Percentiles rank a stretch among this genome's conserved stretches.
phyloP scores from a whole-genome alignment of 2,329 filamentous ascomycete genomes.

The Exophiala calicioides region DNA sequence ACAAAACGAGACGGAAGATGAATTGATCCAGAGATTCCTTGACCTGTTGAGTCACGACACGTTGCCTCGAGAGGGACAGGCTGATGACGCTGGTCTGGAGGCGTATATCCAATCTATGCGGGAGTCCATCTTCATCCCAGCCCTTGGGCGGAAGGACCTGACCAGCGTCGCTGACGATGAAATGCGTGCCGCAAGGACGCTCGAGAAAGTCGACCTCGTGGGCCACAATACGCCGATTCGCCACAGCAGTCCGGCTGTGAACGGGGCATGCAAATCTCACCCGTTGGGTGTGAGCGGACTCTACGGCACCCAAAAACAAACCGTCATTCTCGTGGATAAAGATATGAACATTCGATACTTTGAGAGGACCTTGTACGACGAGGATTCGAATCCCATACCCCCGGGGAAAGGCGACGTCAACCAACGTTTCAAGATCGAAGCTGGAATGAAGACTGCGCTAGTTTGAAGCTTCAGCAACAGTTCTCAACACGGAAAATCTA shows the following conservation, averaged over 20 bases:
- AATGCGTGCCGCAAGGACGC: constrained; percentile 40
- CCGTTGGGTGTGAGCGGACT: constrained; percentile 48
- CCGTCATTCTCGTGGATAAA: constrained; percentile 58
- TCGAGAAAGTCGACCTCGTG: constrained; percentile 33
- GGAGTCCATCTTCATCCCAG: constrained; percentile 63
- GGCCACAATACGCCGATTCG: constrained; percentile 25
- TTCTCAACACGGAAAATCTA: neutral
- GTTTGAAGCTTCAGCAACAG: too few species aligned
- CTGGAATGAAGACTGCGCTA: too few species aligned
- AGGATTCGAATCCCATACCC: constrained; percentile 50
- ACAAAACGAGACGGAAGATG: constrained; percentile 47
- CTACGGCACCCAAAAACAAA: constrained; percentile 68
- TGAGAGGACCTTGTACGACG: constrained; percentile 62
- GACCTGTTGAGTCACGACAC: constrained; percentile 57
- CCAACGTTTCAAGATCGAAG: constrained; percentile 52
- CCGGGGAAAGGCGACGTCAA: constrained; percentile 49
- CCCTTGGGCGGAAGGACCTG: constrained; percentile 52
- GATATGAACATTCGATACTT: constrained; percentile 61
- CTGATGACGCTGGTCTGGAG: constrained; percentile 49
- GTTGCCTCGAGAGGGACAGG: constrained; percentile 48
- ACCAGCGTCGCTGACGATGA: constrained; percentile 37
- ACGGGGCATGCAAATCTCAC: constrained; percentile 15
- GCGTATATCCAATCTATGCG: constrained; percentile 58
- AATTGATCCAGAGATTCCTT: constrained; percentile 55
- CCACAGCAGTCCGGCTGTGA: constrained; percentile 28